Evolutionary conservation across 495 filamentous ascomycete species (phyloP).

Genomic region (Aspergillus avenaceus): DNA sequence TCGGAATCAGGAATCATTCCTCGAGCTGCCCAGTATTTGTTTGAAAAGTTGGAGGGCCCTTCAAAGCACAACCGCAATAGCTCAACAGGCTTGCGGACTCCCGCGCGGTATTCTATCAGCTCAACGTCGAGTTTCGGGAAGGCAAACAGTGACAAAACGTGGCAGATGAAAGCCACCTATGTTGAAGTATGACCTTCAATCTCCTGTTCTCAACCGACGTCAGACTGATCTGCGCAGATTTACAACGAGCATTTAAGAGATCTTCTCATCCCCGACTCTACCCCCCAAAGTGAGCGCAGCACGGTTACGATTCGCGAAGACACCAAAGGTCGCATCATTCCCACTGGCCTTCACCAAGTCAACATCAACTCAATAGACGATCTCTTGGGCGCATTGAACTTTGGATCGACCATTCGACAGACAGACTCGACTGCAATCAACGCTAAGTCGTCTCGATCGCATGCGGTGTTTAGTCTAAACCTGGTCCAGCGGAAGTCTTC

Average conservation of each 20-base stretch:
- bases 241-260: constrained; percentile 97
- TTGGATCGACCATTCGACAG: constrained; percentile 91
- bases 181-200: constrained; percentile 61
- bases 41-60: constrained; percentile 72
- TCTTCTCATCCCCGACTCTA: constrained; percentile 75
- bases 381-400: constrained; percentile 80
- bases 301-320: constrained; percentile 87
- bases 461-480: constrained; percentile 96
- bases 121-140: constrained; percentile 51
- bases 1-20: constrained; percentile 77
- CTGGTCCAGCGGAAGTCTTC: constrained; percentile 80
- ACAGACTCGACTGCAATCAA: constrained; percentile 99
- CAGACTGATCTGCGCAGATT: constrained; percentile 50
- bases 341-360: constrained; percentile 85
- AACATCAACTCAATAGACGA: constrained; percentile 91
- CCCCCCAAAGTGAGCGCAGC: constrained; percentile 62
- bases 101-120: constrained; percentile 72
- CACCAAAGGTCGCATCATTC: constrained; percentile 87
- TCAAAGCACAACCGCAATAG: constrained; percentile 50
- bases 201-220: background rate
- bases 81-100: constrained; percentile 76
- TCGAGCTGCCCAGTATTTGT: constrained; percentile 80
- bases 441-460: constrained; percentile 96
- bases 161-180: constrained; percentile 93
- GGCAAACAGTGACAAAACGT: constrained; percentile 64